Percentiles rank a stretch among this genome's conserved stretches.
These are phyloP conservation scores for Coelastrella sp. DNA, from an alignment of 139 green algal genomes.

Conservation along the genomic window DNA sequence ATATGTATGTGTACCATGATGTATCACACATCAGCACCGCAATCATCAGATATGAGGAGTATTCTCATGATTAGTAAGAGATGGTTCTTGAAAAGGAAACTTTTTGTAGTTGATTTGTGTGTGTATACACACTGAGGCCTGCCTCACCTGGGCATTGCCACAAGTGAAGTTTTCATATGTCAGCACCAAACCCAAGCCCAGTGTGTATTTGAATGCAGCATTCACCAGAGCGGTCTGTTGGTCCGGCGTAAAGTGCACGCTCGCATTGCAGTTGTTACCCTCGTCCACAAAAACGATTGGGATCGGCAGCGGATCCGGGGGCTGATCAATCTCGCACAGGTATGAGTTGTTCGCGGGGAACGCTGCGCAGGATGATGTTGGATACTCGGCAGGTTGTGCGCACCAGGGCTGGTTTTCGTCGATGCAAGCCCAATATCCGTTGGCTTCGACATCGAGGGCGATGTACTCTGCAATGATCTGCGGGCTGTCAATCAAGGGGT, in stretches of 20 bases:
- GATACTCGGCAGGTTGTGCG: neutral
- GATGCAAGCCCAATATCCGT: neutral
- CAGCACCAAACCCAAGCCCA: neutral
- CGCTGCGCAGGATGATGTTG: neutral
- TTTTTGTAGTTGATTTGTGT: too few relatives aligned
- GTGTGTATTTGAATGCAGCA: neutral
- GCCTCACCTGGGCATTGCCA: neutral
- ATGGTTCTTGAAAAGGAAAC: too few relatives aligned
- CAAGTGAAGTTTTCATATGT: slow-evolving; percentile 38
- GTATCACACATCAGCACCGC: too few relatives aligned
- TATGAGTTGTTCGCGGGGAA: neutral
- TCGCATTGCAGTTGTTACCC: slow-evolving; percentile 1
- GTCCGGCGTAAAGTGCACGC: neutral
- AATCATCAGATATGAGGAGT: too few relatives aligned
- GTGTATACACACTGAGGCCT: too few relatives aligned
- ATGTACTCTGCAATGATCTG: slow-evolving; percentile 16
- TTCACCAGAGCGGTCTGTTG: slow-evolving; percentile 4
- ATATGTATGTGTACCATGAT: too few relatives aligned
- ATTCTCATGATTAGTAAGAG: too few relatives aligned
- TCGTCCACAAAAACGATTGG: slow-evolving; percentile 24
- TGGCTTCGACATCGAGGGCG: neutral
- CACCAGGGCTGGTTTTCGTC: slow-evolving; percentile 13
- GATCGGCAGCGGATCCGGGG: slow-evolving; percentile 15
- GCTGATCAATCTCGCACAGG: slow-evolving; percentile 1
- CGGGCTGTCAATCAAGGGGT: neutral